Evolutionary conservation across 1,284 basidiomycete species (phyloP).

Genomic region (Xanthoconium separans): DNA sequence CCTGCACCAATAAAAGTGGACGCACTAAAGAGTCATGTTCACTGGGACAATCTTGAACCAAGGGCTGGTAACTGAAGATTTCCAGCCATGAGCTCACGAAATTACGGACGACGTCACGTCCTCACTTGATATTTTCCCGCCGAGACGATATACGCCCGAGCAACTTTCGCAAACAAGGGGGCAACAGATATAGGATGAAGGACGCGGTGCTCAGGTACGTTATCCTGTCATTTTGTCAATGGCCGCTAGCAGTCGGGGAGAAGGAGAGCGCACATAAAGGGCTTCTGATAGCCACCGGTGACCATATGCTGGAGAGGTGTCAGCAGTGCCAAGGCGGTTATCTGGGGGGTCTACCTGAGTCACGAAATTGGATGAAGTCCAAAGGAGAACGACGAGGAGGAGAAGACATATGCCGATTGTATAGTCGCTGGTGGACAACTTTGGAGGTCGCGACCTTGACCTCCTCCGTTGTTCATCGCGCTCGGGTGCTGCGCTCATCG

Average conservation of each 20-base stretch:
- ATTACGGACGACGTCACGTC: background rate
- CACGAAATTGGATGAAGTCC: conserved; percentile 79
- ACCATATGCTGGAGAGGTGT: conserved; percentile 55
- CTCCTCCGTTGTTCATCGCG: conserved; percentile 11
- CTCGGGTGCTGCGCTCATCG: conserved; percentile 22
- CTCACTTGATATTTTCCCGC: conserved; percentile 16
- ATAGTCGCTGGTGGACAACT: conserved; percentile 50
- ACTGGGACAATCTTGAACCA: conserved; percentile 16
- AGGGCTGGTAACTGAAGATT: conserved; percentile 26
- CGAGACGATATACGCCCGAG: conserved; percentile 24
- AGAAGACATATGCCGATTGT: conserved; percentile 71
- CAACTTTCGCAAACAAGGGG: conserved; percentile 51
- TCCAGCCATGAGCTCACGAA: background rate
- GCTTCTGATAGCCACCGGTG: conserved; percentile 71
- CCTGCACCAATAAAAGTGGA: background rate
- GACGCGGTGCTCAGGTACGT: conserved; percentile 89
- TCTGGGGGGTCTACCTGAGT: conserved; percentile 57
- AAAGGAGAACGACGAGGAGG: conserved; percentile 79
- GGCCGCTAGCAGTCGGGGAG: background rate
- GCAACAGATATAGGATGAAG: conserved; percentile 89
- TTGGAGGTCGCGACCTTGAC: conserved; percentile 9
- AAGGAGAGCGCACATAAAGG: conserved; percentile 64
- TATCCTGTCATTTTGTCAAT: conserved; percentile 45
- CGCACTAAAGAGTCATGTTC: conserved; percentile 21
- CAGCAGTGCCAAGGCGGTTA: conserved; percentile 4